phyloP scores from a whole-genome alignment of 495 filamentous ascomycete species.

The Tricharina praecox region DNA sequence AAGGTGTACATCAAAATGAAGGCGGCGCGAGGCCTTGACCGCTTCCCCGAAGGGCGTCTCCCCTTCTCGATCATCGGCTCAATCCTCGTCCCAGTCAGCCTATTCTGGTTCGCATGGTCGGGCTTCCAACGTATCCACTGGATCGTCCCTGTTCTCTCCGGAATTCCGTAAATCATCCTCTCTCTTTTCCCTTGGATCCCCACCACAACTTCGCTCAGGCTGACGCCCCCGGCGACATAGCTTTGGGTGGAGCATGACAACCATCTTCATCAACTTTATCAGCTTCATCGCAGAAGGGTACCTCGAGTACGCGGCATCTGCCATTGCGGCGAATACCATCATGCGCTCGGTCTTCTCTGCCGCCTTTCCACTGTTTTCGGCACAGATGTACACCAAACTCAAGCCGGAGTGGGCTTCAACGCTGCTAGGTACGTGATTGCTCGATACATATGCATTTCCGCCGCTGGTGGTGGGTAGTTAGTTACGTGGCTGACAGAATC shows the following conservation, averaged over 20 bases:
- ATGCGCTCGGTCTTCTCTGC: constrained; percentile 62
- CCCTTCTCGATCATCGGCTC: constrained; percentile 33
- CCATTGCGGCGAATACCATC: constrained; percentile 81
- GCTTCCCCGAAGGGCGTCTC: constrained; percentile 27
- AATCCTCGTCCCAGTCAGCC: constrained; percentile 34
- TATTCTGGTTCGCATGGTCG: constrained; percentile 51
- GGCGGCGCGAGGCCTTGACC: neutral
- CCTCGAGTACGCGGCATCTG: constrained; percentile 46
- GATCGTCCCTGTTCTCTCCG: constrained; percentile 42
- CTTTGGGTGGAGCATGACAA: constrained; percentile 49
- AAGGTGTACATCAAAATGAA: constrained; percentile 28
- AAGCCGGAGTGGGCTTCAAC: constrained; percentile 64
- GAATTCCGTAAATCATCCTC: constrained; percentile 28
- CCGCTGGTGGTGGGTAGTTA: neutral
- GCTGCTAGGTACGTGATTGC: constrained; percentile 49
- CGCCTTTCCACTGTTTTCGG: constrained; percentile 66
- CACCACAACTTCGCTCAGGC: no score
- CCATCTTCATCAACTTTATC: constrained; percentile 69
- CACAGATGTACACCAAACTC: constrained; percentile 62
- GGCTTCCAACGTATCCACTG: constrained; percentile 35
- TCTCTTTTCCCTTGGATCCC: neutral
- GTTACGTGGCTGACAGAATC: neutral
- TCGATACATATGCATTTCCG: no score
- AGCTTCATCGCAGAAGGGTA: constrained; percentile 74
- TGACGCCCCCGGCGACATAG: neutral